Conservation (phyloP, 73 alveolate species). For the Stentor roeselii region DNA sequence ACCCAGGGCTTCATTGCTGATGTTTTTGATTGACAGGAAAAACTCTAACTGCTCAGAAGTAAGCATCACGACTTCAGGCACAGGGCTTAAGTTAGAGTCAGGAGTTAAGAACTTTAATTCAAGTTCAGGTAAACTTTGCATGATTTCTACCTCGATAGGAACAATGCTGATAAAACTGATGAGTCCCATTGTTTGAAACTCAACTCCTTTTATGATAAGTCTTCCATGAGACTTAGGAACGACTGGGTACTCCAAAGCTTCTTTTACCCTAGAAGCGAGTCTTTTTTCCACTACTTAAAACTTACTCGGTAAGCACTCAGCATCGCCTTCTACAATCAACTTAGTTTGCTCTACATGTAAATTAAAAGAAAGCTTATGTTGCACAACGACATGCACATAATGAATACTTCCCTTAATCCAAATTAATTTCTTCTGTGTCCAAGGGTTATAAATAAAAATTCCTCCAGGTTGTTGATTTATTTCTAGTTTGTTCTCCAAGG, state of each 20-base stretch:
- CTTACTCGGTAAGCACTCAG: conserved; percentile 20
- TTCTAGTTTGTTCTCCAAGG: not conserved
- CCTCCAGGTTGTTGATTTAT: not conserved
- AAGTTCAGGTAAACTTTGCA: conserved; percentile 17
- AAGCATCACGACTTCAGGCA: conserved; percentile 20
- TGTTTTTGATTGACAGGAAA: not conserved
- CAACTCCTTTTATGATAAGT: not conserved
- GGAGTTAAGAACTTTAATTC: not conserved
- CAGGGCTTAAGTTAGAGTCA: not conserved
- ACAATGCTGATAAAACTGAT: not conserved
- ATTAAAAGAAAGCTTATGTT: conserved; percentile 1
- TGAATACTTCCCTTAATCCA: conserved; percentile 8
- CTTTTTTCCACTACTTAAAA: not conserved
- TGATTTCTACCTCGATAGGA: not conserved
- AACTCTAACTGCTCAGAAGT: not conserved
- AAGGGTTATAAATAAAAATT: not conserved
- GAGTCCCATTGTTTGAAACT: not conserved
- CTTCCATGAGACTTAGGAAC: conserved; percentile 1
- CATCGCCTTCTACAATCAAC: conserved; percentile 18
- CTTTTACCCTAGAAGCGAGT: not conserved
- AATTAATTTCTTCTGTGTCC: not conserved
- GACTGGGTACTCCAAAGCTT: not conserved
- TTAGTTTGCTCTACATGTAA: conserved; percentile 3
- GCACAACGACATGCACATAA: not conserved
- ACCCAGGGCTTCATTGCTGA: conserved; percentile 18